Percentiles rank a stretch among this genome's conserved stretches.
These are phyloP conservation scores for Trametes versicolor DNA, from an alignment of 1,284 basidiomycete genomes.

Conservation along the genomic window DNA sequence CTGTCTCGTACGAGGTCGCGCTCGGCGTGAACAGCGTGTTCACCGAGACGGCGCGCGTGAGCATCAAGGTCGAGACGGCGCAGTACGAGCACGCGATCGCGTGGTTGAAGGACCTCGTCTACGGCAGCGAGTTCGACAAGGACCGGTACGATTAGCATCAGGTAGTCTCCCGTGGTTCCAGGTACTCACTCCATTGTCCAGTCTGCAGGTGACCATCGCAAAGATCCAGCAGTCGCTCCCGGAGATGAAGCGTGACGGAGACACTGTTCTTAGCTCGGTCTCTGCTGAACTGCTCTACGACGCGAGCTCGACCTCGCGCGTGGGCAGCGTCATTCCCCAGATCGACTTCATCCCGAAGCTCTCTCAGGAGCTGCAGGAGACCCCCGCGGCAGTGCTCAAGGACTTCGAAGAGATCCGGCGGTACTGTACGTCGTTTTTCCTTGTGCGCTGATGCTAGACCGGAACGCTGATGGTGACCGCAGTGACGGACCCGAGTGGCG, in stretches of 20 bases:
- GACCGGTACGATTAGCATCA: slow-evolving; percentile 69
- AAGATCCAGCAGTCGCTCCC: slow-evolving; percentile 95
- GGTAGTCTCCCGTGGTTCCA: not conserved
- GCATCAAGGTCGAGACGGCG: slow-evolving; percentile 85
- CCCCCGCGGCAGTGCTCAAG: slow-evolving; percentile 76
- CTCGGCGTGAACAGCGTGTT: slow-evolving; percentile 80
- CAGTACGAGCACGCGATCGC: slow-evolving; percentile 86
- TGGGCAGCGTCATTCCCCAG: slow-evolving; percentile 78
- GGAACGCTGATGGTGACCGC: slow-evolving; percentile 2
- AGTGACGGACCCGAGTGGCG: slow-evolving; percentile 85
- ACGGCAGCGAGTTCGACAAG: slow-evolving; percentile 82
- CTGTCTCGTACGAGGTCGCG: slow-evolving; percentile 85
- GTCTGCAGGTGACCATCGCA: slow-evolving; percentile 86
- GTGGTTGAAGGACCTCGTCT: slow-evolving; percentile 94
- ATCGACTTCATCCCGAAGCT: slow-evolving; percentile 85
- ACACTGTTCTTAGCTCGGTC: slow-evolving; percentile 81
- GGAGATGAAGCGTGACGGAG: slow-evolving; percentile 92
- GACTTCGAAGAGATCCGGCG: slow-evolving; percentile 81
- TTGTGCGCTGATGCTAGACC: not conserved
- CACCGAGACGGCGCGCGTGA: slow-evolving; percentile 80
- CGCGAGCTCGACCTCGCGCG: slow-evolving; percentile 78
- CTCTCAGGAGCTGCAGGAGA: slow-evolving; percentile 77
- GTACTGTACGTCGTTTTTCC: slow-evolving; percentile 59
- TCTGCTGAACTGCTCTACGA: slow-evolving; percentile 77
- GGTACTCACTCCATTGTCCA: slow-evolving; percentile 42